Evolutionary conservation across 208 protist species (phyloP).

Genomic region (Acanthamoeba healyi): DNA sequence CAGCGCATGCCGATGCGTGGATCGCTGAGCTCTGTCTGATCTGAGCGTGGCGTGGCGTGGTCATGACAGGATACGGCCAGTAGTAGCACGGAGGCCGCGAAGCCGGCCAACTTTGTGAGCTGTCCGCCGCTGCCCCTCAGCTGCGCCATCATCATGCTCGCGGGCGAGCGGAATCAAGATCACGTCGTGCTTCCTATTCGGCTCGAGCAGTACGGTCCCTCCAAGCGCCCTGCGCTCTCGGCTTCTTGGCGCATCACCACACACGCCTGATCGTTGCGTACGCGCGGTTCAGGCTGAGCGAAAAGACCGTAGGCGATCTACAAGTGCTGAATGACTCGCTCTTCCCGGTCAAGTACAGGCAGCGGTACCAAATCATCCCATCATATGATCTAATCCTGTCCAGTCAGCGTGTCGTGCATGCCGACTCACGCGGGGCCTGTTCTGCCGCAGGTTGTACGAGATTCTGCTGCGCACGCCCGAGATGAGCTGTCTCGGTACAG

Average conservation of each 20-base stretch:
- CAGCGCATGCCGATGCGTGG: no score
- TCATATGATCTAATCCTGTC: not conserved
- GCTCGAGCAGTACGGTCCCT: not conserved
- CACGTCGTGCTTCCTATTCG: not conserved
- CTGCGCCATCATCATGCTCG: conserved; percentile 10
- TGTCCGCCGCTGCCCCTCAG: conserved; percentile 4
- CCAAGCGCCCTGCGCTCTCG: not conserved
- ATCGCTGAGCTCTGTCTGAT: no score
- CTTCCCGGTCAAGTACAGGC: conserved; percentile 11
- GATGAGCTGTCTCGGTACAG: not conserved
- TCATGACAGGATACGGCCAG: not conserved
- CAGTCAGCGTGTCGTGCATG: not conserved
- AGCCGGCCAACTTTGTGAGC: conserved; percentile 11
- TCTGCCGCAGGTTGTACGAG: not conserved
- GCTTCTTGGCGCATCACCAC: not conserved
- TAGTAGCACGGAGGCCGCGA: not conserved
- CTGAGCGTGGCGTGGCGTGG: no score
- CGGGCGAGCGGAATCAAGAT: not conserved
- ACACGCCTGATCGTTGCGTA: no score
- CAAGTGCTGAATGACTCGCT: conserved; percentile 1
- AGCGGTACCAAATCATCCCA: not conserved
- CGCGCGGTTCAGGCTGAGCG: conserved; percentile 4
- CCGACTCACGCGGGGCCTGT: not conserved
- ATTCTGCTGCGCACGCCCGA: not conserved
- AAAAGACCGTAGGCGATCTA: not conserved